Evolutionary conservation across 345 rosid species (phyloP), one percentile per base, ranked within the genome.

Genomic region (Hevea brasiliensis): DNA sequence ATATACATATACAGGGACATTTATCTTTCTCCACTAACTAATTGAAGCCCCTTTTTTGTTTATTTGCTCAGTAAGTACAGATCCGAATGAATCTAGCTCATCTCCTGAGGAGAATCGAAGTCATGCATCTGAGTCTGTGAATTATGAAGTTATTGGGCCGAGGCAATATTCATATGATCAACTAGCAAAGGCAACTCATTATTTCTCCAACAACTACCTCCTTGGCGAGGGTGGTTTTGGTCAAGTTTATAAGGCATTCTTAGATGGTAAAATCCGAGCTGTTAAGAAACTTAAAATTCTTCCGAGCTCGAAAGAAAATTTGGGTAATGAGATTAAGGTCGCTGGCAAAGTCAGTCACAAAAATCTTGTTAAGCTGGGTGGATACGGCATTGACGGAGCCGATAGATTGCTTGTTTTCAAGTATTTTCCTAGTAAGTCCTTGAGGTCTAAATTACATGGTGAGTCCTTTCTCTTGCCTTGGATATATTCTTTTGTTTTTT

Each of bases 171-270:
- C 67, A 1, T 35, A 14, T 15, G 72, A 67, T 21, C 67, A 74
- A 23, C 67, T 74, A 23, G 59, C 32, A n/a, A 37, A 21, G 65
- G 78, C 73, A 14, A 74, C 78, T 9, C 26, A 60, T n/a, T 41
- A 41, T 51, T 74, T 74, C 44, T 67, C 72, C 12, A 26, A 35
- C 13, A 66, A 40, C 23, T 47, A n/a, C n/a, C n/a, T n/a, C n/a
- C n/a, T 74, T 23, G 78, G 78, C 35, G 72, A 75, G 61, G 78
- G 78, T n/a, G n/a, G n/a, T n/a, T n/a, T n/a, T n/a, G n/a, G n/a
- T n/a, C n/a, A n/a, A n/a, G n/a, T n/a, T n/a, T 67, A 68, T 40
- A 68, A 60, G 61, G 78, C 73, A 50, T 10, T 75, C 40, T 61
- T 75, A 23, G 53, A 40, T 68, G 78, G 78, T 11, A 61, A 26